Percentiles rank a stretch among this genome's conserved stretches.
Evolutionary conservation across 2,329 filamentous ascomycete genomes (phyloP).

Genomic region (Colletotrichum sp.): DNA sequence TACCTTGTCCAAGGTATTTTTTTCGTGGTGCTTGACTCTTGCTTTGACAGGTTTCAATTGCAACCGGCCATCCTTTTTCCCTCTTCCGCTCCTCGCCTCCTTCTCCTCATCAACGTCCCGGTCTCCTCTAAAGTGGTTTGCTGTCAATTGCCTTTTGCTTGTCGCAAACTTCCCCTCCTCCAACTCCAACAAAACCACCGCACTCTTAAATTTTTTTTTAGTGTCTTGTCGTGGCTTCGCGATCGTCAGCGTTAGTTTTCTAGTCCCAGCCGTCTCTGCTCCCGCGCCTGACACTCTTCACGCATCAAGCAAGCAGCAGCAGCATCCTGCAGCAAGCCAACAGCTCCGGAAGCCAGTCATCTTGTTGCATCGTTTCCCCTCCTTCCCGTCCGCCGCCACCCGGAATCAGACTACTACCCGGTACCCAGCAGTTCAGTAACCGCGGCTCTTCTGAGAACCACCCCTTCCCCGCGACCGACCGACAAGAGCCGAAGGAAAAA

Average conservation of each 20-base stretch:
- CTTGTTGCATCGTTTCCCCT: conserved; percentile 1
- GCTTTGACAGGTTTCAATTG: conserved; percentile 9
- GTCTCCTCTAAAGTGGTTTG: not conserved
- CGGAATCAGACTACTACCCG: conserved; percentile 2
- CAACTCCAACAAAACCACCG: not conserved
- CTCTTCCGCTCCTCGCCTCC: not conserved
- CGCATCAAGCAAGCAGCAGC: not conserved
- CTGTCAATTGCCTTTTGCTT: not conserved
- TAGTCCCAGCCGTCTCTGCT: not conserved
- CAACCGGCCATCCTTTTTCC: conserved; percentile 5
- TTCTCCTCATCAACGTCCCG: not conserved
- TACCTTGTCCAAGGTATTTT: not conserved
- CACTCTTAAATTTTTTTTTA: not conserved
- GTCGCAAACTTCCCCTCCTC: not conserved
- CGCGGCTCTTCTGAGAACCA: not conserved
- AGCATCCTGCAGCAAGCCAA: conserved; percentile 7
- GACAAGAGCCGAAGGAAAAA: conserved; percentile 6
- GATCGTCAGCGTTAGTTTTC: conserved; percentile 11
- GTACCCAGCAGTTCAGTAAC: not conserved
- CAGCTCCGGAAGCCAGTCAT: conserved; percentile 9
- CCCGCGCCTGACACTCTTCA: not conserved
- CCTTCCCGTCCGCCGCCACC: conserved; percentile 2
- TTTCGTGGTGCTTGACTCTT: conserved; percentile 7
- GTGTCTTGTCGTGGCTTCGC: conserved; percentile 10
- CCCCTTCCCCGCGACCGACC: not conserved